These are phyloP conservation scores for Aspergillus phoenicis DNA, from an alignment of 2,329 filamentous ascomycete species.

Conservation along the genomic window DNA sequence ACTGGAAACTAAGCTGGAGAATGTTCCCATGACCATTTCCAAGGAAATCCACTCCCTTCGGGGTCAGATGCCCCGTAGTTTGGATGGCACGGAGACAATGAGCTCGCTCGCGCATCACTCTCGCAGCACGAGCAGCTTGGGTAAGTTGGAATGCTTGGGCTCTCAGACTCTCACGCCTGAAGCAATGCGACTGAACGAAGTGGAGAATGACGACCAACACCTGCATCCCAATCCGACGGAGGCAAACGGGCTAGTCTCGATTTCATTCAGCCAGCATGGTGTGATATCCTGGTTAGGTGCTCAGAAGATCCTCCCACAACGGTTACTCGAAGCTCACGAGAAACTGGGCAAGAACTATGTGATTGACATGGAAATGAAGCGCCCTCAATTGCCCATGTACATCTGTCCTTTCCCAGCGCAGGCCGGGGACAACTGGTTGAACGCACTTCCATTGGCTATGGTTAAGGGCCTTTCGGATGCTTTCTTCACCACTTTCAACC, in stretches of 20 bases:
- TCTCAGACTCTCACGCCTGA: slow-evolving; percentile 33
- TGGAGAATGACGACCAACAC: slow-evolving; percentile 32
- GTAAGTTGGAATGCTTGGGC: slow-evolving; percentile 17
- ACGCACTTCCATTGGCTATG: slow-evolving; percentile 50
- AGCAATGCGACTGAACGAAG: slow-evolving; percentile 31
- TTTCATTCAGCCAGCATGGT: slow-evolving; percentile 56
- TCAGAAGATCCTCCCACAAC: slow-evolving; percentile 46
- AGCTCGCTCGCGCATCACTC: slow-evolving; percentile 21
- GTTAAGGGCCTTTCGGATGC: slow-evolving; percentile 57
- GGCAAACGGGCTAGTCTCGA: slow-evolving; percentile 39
- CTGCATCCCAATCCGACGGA: slow-evolving; percentile 27
- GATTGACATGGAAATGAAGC: slow-evolving; percentile 52
- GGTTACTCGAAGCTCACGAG: slow-evolving; percentile 41
- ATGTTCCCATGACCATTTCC: slow-evolving; percentile 41
- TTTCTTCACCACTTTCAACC: slow-evolving; percentile 59
- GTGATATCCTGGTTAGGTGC: slow-evolving; percentile 55
- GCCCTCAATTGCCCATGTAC: slow-evolving; percentile 49
- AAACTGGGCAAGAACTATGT: slow-evolving; percentile 53
- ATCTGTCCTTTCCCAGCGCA: slow-evolving; percentile 40
- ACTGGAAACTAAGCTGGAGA: slow-evolving; percentile 56
- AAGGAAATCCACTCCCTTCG: slow-evolving; percentile 37
- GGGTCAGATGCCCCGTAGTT: slow-evolving; percentile 27
- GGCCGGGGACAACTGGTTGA: slow-evolving; percentile 47
- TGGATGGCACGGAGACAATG: slow-evolving; percentile 19
- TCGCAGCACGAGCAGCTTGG: slow-evolving; percentile 13